Percentiles rank a stretch among this genome's conserved stretches.
These are phyloP conservation scores for Chrysopogon serrulatus DNA, from an alignment of 176 grass and related monocot genomes.

Conservation along the genomic window DNA sequence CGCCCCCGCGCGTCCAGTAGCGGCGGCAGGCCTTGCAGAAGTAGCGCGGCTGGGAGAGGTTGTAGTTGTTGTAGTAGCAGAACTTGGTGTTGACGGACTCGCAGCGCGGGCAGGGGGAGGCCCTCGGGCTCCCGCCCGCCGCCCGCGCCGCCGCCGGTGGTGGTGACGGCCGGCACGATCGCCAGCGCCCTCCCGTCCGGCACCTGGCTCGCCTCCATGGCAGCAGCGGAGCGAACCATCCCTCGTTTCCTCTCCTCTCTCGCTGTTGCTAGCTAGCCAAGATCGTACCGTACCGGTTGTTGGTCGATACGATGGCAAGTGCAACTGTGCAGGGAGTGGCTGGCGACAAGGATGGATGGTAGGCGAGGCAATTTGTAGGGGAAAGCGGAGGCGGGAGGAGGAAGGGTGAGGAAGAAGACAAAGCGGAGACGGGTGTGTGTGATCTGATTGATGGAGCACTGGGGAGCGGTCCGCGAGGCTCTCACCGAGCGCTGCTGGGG, in stretches of 20 bases:
- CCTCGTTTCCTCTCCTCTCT: not conserved
- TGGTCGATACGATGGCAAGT: not conserved
- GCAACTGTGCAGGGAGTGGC: not conserved
- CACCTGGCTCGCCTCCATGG: not conserved
- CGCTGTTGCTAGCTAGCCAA: not conserved
- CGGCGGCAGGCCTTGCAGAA: slow-evolving; percentile 66
- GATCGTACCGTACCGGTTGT: not conserved
- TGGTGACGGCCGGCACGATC: not conserved
- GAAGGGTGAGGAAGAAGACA: slow-evolving; percentile 1
- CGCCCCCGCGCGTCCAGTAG: slow-evolving; percentile 74
- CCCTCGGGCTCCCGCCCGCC: slow-evolving; percentile 38
- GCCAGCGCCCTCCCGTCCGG: not conserved
- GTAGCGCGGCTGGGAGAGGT: slow-evolving; percentile 63
- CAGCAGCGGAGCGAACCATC: not conserved
- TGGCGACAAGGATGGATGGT: not conserved
- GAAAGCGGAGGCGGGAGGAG: not conserved
- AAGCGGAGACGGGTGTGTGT: not conserved
- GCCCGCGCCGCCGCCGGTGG: not conserved
- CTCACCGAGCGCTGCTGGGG: too few species aligned
- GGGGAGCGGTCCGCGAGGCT: too few species aligned
- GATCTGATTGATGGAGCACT: not conserved
- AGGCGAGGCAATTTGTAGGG: slow-evolving; percentile 28
- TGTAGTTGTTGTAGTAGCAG: slow-evolving; percentile 99
- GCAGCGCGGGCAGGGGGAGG: slow-evolving; percentile 66
- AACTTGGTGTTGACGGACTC: slow-evolving; percentile 87